Evolutionary conservation across 495 filamentous ascomycete genomes (phyloP).

Genomic region (Annulohypoxylon moriforme): DNA sequence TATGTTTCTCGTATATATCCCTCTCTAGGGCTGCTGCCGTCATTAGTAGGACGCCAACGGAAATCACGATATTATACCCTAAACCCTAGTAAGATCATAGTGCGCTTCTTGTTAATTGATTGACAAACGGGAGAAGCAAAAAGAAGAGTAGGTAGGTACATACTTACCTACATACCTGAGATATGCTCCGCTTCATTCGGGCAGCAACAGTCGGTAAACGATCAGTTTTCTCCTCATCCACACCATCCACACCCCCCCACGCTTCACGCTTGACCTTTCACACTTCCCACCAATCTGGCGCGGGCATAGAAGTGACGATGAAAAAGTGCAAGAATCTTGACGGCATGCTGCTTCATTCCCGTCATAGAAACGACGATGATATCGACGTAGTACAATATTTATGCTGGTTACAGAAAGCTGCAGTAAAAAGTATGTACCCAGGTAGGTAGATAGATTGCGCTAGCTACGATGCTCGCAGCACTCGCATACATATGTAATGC

Average conservation of each 20-base stretch:
- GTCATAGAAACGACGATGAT: conserved; percentile 5
- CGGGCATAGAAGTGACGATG: conserved; percentile 3
- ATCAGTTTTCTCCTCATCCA: conserved; percentile 43
- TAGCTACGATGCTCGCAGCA: conserved; percentile 24
- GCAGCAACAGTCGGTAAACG: conserved; percentile 58
- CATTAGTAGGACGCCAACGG: conserved; percentile 17
- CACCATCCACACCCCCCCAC: conserved; percentile 26
- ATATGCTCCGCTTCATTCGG: conserved; percentile 54
- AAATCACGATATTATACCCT: conserved; percentile 15
- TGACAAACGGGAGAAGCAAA: conserved; percentile 46
- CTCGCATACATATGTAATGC: conserved; percentile 34
- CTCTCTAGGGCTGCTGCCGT: background rate
- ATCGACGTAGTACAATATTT: conserved; percentile 7
- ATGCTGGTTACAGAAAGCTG: conserved; percentile 20
- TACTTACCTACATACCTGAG: conserved; percentile 21
- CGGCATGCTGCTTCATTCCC: conserved; percentile 9
- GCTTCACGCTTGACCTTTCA: conserved; percentile 23
- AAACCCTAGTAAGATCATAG: conserved; percentile 25
- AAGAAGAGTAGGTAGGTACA: too few species aligned
- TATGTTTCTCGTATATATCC: background rate
- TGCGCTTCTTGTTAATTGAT: conserved; percentile 39
- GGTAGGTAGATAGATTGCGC: conserved; percentile 21
- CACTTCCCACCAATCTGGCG: conserved; percentile 25
- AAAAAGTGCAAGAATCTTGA: conserved; percentile 7
- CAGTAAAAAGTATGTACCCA: conserved; percentile 1